Evolutionary conservation across 805 yeast species (phyloP), one percentile per base, ranked within the genome.

Genomic region (Wickerhamomyces tratensis): DNA sequence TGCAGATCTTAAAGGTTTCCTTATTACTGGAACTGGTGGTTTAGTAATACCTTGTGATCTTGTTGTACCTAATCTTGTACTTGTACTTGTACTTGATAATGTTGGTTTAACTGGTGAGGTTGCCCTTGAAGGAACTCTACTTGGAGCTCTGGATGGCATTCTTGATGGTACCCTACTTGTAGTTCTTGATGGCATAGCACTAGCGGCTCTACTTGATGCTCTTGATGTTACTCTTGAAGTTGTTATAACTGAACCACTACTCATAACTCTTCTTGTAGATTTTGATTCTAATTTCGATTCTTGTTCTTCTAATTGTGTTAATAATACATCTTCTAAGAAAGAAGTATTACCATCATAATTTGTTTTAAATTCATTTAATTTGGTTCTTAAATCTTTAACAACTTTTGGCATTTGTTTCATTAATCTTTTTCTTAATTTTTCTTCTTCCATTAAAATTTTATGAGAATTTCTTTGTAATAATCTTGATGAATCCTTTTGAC

Each of bases 401-500:
- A 83, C 67, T 34, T 68, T 65, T 0, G 98, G 98, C 49, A 86
- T 64, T 49, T 74, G 74, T 53, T 77, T 77, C n/a, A 74, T 63
- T 7, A 89, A 68, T 42, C 74, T 72, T 50, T 82, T 82, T 43
- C 97, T 67, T 35, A 79, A 67, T 53, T 72, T 81, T 56, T 88
- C 96, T 57, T 91, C 98, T 44, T 82, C 74, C 44, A 84, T 68
- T 45, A 91, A 64, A 25, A 89, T 81, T 46, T 79, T 81, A 48
- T 91, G 89, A 2, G 88, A 82, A 51, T 83, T 80, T 53, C 85
- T 76, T 47, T 82, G 76, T 38, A 83, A 60, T 37, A 89, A 68
- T 47, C 98, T 71, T 0, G 91, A 78, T 0, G 97, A 79, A 57
- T 91, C 93, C 52, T 77, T 81, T 2, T 83, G 73, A 5, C 93